Evolutionary conservation across 176 grass and related monocot genomes (phyloP).

Genomic region (Oryza officinalis): DNA sequence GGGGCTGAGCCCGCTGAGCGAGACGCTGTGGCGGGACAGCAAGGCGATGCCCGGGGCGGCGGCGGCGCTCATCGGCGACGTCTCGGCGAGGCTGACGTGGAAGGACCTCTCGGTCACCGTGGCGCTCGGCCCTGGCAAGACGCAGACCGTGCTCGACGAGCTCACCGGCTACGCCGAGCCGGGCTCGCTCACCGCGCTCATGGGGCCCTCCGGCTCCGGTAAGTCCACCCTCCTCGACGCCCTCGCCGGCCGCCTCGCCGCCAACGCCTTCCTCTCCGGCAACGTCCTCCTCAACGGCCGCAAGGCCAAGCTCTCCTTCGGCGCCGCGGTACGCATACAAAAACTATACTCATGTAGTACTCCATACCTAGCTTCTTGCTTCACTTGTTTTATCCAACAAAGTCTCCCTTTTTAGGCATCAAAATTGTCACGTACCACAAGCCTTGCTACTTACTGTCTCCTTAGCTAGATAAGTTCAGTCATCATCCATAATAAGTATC

Average conservation of each 20-base stretch:
- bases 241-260: constrained; percentile 80
- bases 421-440: not conserved
- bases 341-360: not conserved
- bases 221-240: constrained; percentile 98
- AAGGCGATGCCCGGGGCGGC: constrained; percentile 38
- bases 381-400: not conserved
- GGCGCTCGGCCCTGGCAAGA: constrained; percentile 69
- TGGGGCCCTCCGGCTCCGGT: constrained; percentile 95
- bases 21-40: constrained; percentile 86
- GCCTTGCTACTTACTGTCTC: not conserved
- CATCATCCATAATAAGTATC: not conserved
- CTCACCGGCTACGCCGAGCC: constrained; percentile 94
- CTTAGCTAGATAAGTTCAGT: constrained; percentile 16
- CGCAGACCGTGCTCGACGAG: constrained; percentile 76
- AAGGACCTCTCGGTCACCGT: constrained; percentile 91
- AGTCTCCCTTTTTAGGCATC: constrained; percentile 10
- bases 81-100: constrained; percentile 93
- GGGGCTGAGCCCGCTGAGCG: constrained; percentile 88
- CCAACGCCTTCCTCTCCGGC: constrained; percentile 93
- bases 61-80: constrained; percentile 69
- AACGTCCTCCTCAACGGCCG: constrained; percentile 86
- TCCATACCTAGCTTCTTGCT: too few species aligned
- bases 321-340: constrained; percentile 66
- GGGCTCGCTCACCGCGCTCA: constrained; percentile 76
- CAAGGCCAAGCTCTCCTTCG: constrained; percentile 95